Evolutionary conservation across 768 basidiomycete species (phyloP).

Genomic region (Naganishia randhawae): DNA sequence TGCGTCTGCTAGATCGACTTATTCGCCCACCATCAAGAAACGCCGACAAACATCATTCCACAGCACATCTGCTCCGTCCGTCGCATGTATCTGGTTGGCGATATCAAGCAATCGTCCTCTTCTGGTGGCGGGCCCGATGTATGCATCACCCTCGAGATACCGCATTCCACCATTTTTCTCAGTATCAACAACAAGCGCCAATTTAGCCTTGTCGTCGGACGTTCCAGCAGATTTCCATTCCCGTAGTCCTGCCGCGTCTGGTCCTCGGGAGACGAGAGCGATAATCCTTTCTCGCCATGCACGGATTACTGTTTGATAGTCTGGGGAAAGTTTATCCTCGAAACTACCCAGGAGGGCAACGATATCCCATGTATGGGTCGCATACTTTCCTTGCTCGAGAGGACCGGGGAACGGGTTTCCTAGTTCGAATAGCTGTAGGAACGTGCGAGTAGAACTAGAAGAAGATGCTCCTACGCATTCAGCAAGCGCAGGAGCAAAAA

Average conservation of each 20-base stretch:
- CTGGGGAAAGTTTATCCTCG: neutral
- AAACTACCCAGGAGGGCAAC: constrained; percentile 17
- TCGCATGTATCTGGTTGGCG: constrained; percentile 8
- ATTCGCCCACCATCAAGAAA: constrained; percentile 25
- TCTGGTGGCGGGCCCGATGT: neutral
- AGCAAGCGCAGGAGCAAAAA: constrained; percentile 17
- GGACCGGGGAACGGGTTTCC: constrained; percentile 21
- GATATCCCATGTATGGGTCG: constrained; percentile 25
- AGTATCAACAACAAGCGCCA: constrained; percentile 6
- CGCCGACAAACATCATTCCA: constrained; percentile 26
- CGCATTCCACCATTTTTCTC: neutral
- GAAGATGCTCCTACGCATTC: constrained; percentile 12
- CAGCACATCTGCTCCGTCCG: constrained; percentile 5
- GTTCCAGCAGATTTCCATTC: neutral
- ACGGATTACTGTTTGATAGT: neutral
- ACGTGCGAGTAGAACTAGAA: neutral
- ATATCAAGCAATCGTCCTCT: neutral
- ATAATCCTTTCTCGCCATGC: constrained; percentile 10
- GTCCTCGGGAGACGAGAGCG: neutral
- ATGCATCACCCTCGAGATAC: neutral
- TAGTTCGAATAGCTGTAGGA: constrained; percentile 16
- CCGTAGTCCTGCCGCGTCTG: neutral
- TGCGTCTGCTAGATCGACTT: neutral
- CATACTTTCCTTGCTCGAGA: constrained; percentile 3
- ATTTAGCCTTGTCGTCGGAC: neutral